phyloP scores from a whole-genome alignment of 192 early-diverging fungal genomes.

The Pilaira anomala region DNA sequence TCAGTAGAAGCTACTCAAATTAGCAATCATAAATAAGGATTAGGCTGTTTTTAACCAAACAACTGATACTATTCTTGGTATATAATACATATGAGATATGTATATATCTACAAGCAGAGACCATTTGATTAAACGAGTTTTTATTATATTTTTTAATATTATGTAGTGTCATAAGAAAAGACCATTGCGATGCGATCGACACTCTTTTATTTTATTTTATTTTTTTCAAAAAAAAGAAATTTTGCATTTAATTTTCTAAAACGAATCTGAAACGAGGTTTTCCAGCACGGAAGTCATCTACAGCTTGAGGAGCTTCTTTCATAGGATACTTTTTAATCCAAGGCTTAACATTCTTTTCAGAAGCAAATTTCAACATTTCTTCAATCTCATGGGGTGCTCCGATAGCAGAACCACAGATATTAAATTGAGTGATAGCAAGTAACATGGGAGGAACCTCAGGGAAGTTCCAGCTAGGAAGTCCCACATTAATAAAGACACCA shows the following conservation, averaged over 20 bases:
- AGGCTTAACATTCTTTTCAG: slow-evolving; percentile 56
- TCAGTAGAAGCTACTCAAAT: not conserved
- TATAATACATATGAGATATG: too few species aligned
- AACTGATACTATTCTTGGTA: not conserved
- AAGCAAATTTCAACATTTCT: slow-evolving; percentile 66
- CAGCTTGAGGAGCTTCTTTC: slow-evolving; percentile 55
- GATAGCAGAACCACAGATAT: slow-evolving; percentile 61
- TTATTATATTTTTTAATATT: too few species aligned
- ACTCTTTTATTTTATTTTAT: too few species aligned
- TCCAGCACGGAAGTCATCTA: slow-evolving; percentile 57
- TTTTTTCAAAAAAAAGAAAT: too few species aligned
- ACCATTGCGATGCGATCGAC: too few species aligned
- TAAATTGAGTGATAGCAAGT: slow-evolving; percentile 46
- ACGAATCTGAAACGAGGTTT: slow-evolving; percentile 69
- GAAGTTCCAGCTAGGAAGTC: slow-evolving; percentile 5
- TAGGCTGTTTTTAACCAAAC: slow-evolving; percentile 2
- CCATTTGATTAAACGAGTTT: too few species aligned
- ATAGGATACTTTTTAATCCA: slow-evolving; percentile 64
- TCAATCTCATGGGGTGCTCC: slow-evolving; percentile 51
- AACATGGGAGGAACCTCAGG: slow-evolving; percentile 32
- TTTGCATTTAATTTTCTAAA: slow-evolving; percentile 49
- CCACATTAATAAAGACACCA: slow-evolving; percentile 8
- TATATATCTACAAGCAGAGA: too few species aligned
- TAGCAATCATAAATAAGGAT: slow-evolving; percentile 2
- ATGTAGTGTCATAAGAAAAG: too few species aligned